Conservation (phyloP, 169 alveolate genomes). For the Plasmodium malariae region DNA sequence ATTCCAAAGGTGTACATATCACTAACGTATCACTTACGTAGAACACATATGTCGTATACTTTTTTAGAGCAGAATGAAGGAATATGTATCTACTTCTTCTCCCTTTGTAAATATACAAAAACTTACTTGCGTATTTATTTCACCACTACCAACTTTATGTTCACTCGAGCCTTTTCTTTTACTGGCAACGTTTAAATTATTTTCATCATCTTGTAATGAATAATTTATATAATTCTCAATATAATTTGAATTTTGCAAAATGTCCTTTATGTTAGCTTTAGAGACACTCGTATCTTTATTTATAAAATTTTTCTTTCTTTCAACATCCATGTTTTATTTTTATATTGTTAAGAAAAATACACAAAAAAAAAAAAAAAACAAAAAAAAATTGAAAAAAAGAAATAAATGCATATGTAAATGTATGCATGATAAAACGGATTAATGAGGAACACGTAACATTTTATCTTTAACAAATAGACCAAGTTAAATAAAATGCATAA, state of each 20-base stretch:
- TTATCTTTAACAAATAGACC: too few species aligned
- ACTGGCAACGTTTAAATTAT: neutral
- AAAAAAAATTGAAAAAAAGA: neutral
- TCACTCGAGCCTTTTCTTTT: neutral
- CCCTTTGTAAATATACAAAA: too few species aligned
- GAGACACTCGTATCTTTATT: neutral
- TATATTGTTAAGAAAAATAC: slow-evolving; percentile 11
- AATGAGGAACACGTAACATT: neutral
- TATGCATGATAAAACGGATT: neutral
- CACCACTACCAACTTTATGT: neutral
- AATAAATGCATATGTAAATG: neutral
- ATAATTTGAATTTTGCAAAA: slow-evolving; percentile 24
- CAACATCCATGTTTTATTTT: slow-evolving; percentile 15
- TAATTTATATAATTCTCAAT: slow-evolving; percentile 17
- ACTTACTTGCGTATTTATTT: slow-evolving; percentile 32
- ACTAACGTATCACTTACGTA: neutral
- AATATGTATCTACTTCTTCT: too few species aligned
- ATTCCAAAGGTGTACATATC: too few species aligned
- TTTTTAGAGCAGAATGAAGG: neutral
- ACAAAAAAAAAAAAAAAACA: slow-evolving; percentile 14
- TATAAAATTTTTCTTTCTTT: slow-evolving; percentile 5
- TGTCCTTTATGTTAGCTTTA: slow-evolving; percentile 1
- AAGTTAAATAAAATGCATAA: too few species aligned
- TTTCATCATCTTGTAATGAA: neutral
- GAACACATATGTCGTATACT: neutral